Conservation (phyloP, 495 filamentous ascomycete genomes). For the Penicillium antarcticum region DNA sequence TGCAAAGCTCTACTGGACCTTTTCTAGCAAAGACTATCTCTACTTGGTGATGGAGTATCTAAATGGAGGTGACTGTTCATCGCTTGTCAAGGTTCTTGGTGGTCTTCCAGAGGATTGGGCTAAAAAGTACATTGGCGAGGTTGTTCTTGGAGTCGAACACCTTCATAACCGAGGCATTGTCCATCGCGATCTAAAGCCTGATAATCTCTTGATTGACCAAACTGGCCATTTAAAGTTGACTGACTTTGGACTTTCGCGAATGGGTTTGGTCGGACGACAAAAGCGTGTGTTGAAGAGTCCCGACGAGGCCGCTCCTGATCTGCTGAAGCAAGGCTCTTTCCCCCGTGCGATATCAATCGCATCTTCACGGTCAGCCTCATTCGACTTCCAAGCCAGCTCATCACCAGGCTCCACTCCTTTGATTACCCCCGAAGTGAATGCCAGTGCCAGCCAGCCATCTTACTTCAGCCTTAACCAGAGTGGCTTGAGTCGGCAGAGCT, state of each 20-base stretch:
- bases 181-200: slow-evolving; percentile 94
- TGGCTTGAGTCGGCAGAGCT: slow-evolving; percentile 64
- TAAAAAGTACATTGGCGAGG: slow-evolving; percentile 93
- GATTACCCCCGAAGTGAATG: slow-evolving; percentile 75
- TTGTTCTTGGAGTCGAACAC: slow-evolving; percentile 92
- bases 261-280: slow-evolving; percentile 94
- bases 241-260: slow-evolving; percentile 94
- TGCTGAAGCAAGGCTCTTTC: slow-evolving; percentile 91
- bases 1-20: slow-evolving; percentile 98
- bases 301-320: slow-evolving; percentile 79
- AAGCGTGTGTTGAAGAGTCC: slow-evolving; percentile 84
- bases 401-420: slow-evolving; percentile 83
- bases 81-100: slow-evolving; percentile 89
- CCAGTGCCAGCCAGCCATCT: slow-evolving; percentile 74
- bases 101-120: slow-evolving; percentile 94
- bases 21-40: slow-evolving; percentile 98
- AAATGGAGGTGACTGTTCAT: slow-evolving; percentile 95
- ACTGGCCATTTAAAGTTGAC: slow-evolving; percentile 96
- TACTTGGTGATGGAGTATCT: slow-evolving; percentile 99
- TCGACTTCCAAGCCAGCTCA: slow-evolving; percentile 76
- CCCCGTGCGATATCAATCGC: slow-evolving; percentile 77
- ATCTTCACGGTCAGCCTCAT: slow-evolving; percentile 93
- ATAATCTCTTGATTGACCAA: slow-evolving; percentile 95
- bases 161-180: slow-evolving; percentile 91
- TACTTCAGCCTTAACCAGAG: slow-evolving; percentile 84